Evolutionary conservation across 139 green algal species (phyloP), one percentile per base, ranked within the genome.

Genomic region (Gonium pectorale): DNA sequence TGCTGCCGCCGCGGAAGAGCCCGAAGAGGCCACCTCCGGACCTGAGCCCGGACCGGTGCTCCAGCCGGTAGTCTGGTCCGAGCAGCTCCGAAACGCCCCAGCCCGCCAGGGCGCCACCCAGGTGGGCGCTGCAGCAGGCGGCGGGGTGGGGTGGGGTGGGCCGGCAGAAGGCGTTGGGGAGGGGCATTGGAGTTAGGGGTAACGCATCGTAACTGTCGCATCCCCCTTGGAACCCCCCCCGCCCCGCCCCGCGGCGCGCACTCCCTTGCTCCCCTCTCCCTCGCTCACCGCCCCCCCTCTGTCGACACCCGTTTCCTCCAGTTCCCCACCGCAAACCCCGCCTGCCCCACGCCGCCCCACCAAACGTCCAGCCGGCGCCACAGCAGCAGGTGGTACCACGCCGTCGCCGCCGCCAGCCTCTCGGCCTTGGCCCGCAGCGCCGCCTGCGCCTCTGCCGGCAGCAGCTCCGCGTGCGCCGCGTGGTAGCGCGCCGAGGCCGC

Each of bases 331-430:
- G 15, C 29, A 29, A 5, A 37, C 29, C 73, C 0, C 21, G 40
- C 46, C 19, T 49, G 9, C n/a, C 9, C 70, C 46, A 13, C 15
- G n/a, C 15, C 44, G 2, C 31, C 72, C 24, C 60, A 83, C 77
- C 77, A 38, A 21, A 64, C 64, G 43, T 83, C 77, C 77, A 83
- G 63, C 33, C 35, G n/a, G 0, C 43, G 63, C 77, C 77, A 83
- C n/a, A 73, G 44, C 43, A 83, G 19, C 43, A 83, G 21, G 60
- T 83, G 60, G 44, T 83, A 73, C 2, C 15, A 31, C 19, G 0
- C 31, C 27, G 62, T 9, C 9, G 1, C 31, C 62, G 17, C 22
- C 43, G 41, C 8, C 21, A 19, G n/a, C 31, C 60, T 43, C 60
- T 49, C 27, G 17, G 31, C 60, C 21, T 11, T 19, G 22, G 2